phyloP scores from a whole-genome alignment of 352 stramenopile genomes.

The Phytophthora macrochlamydospora region DNA sequence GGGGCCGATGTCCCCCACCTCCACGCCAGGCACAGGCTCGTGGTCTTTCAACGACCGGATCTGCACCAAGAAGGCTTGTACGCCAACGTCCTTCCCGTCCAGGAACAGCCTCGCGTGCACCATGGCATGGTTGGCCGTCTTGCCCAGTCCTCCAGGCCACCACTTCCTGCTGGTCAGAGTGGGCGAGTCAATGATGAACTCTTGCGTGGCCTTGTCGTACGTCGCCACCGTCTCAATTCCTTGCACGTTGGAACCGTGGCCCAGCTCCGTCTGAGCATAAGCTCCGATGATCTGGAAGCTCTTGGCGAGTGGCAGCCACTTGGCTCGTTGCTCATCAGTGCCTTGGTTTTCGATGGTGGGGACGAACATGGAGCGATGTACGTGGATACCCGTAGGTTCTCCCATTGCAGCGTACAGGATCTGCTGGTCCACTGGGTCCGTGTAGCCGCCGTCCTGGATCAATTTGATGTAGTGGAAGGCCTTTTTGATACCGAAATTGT shows the following conservation, averaged over 20 bases:
- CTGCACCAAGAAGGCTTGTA: conserved; percentile 26
- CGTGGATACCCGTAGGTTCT: conserved; percentile 49
- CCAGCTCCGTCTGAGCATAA: conserved; percentile 96
- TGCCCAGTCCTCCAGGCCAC: conserved; percentile 75
- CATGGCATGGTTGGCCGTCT: conserved; percentile 20
- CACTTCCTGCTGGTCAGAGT: conserved; percentile 95
- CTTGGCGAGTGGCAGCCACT: conserved; percentile 68
- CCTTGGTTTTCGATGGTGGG: conserved; percentile 75
- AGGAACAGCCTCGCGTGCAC: conserved; percentile 21
- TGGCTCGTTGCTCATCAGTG: conserved; percentile 53
- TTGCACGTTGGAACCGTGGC: conserved; percentile 90
- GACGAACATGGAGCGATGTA: conserved; percentile 46
- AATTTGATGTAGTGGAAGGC: conserved; percentile 45
- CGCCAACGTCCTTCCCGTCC: conserved; percentile 23
- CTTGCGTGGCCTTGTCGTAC: conserved; percentile 85
- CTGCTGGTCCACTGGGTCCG: conserved; percentile 36
- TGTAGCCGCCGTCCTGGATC: conserved; percentile 35
- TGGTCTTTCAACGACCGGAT: conserved; percentile 20
- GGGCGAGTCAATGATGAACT: conserved; percentile 94
- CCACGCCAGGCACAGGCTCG: conserved; percentile 8
- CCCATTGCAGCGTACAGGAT: conserved; percentile 49
- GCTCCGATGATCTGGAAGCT: conserved; percentile 83
- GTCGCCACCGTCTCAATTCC: conserved; percentile 83
- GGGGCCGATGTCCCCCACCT: conserved; percentile 19
- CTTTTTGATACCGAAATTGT: conserved; percentile 39